Evolutionary conservation across 345 rosid species (phyloP), one percentile per base, ranked within the genome.

Genomic region (Salix suchowensis): DNA sequence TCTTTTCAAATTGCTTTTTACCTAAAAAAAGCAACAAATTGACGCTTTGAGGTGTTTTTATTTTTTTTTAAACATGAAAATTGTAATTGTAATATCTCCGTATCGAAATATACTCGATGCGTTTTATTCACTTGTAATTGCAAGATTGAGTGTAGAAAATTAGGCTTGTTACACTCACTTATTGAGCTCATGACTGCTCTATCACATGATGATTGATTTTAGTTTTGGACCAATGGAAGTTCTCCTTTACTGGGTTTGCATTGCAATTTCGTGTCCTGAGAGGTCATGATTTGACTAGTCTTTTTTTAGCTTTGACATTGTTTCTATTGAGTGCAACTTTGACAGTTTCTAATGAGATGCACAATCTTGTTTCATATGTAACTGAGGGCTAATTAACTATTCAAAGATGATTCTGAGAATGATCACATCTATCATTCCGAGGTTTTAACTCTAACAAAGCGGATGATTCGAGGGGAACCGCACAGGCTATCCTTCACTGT

Each of bases 371-470:
- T 24, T 71, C 70, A 78, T 67, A 18, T 26, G 70, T 32, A 80
- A 68, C 48, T 76, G 54, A 9, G 44, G 50, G 16, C 9, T 21
- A 42, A 58, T 62, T 6, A 11, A 58, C 14, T 13, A 21, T 65
- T 50, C 36, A 34, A n/a, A 79, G 88, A 95, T 97, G 98, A 95
- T 83, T 87, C 97, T 74, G 97, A 90, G 84, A 95, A 90, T 87
- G 98, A 95, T 76, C 91, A 95, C 86, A 93, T 93, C 77, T 95
- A 95, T 84, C 98, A 93, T 77, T 95, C 97, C 4, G 97, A 95
- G 86, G 86, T 91, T 93, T 93, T 93, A 80, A 86, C 96, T 19
- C 86, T 95, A 82, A 95, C 98, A 5, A 95, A 95, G 84, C 84
- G 87, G 75, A 88, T n/a, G n/a, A n/a, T n/a, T n/a, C n/a, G n/a